Conservation (phyloP, 2,329 filamentous ascomycete genomes). For the Fusarium acutatum region DNA sequence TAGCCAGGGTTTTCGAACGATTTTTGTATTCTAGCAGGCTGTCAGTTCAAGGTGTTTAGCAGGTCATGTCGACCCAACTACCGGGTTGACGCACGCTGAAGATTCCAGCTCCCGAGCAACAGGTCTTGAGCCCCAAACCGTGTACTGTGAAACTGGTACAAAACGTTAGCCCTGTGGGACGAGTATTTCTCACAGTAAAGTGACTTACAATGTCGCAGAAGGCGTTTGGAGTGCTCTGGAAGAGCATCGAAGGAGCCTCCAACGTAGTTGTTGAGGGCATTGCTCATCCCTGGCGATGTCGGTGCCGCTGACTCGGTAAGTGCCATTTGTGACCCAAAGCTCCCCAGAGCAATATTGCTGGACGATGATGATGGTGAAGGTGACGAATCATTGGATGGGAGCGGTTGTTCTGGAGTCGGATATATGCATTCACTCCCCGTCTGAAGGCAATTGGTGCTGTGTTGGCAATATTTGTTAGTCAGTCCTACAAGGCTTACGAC, state of each 20-base stretch:
- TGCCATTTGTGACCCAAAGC: conserved; percentile 23
- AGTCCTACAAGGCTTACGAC: conserved; percentile 14
- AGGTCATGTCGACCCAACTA: neutral
- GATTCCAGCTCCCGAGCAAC: conserved; percentile 48
- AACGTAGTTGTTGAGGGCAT: conserved; percentile 42
- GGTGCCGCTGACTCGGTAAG: conserved; percentile 22
- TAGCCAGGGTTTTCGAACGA: conserved; percentile 56
- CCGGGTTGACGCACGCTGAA: conserved; percentile 39
- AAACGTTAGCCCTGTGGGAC: conserved; percentile 16
- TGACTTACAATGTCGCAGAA: conserved; percentile 43
- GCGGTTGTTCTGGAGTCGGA: conserved; percentile 39
- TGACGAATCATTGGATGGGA: conserved; percentile 39
- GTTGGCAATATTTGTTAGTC: conserved; percentile 36
- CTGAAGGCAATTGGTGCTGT: conserved; percentile 56
- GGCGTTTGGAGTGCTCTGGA: conserved; percentile 43
- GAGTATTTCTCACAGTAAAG: neutral
- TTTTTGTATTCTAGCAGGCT: conserved; percentile 49
- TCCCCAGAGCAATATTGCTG: conserved; percentile 19
- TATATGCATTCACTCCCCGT: conserved; percentile 55
- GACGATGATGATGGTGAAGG: conserved; percentile 30
- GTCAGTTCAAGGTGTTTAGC: conserved; percentile 19
- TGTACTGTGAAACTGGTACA: conserved; percentile 51
- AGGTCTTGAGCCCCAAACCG: conserved; percentile 52
- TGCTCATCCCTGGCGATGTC: conserved; percentile 28
- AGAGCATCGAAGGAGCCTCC: conserved; percentile 45